phyloP scores from a whole-genome alignment of 306 rosid species.

The Prunus padus region DNA sequence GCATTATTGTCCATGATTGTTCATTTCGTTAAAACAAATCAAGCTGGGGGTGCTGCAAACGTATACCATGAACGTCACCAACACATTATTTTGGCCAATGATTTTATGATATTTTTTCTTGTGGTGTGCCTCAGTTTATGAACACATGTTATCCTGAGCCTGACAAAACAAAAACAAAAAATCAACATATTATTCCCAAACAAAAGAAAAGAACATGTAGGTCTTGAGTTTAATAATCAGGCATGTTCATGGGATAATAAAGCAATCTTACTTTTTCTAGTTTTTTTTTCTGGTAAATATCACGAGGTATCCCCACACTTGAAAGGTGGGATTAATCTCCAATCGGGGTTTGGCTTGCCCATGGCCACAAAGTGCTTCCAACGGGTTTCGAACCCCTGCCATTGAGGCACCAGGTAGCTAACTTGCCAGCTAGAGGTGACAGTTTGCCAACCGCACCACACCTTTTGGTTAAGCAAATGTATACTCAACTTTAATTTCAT shows the following conservation, averaged over 20 bases:
- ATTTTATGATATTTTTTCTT: neutral
- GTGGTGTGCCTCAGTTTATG: neutral
- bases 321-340: no score
- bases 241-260: neutral
- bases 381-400: no score
- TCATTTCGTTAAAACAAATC: neutral
- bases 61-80: neutral
- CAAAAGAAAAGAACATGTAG: neutral
- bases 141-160: neutral
- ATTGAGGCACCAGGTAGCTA: no score
- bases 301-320: no score
- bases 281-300: no score
- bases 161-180: no score
- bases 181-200: neutral
- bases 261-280: neutral
- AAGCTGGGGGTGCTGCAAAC: neutral
- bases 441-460: no score
- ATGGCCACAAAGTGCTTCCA: no score
- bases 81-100: neutral
- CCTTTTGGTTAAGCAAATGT: no score
- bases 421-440: no score
- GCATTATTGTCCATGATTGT: no score
- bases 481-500: neutral
- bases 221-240: neutral
- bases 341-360: no score